These are phyloP conservation scores for Truncatella angustata DNA, from an alignment of 2,329 filamentous ascomycete species.

Conservation along the genomic window DNA sequence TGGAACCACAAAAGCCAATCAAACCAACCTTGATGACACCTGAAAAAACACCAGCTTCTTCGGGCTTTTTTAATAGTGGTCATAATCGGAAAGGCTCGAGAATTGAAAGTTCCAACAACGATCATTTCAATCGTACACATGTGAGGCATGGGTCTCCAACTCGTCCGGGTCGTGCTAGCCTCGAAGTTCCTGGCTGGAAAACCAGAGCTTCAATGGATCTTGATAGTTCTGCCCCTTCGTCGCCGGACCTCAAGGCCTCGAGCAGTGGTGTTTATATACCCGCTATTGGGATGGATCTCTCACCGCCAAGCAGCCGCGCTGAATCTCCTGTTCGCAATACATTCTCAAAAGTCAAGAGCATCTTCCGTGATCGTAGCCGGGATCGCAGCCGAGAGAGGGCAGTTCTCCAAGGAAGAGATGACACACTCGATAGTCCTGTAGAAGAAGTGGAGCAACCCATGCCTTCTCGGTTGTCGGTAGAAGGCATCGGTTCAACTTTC, in stretches of 20 bases:
- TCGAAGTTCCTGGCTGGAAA: constrained; percentile 44
- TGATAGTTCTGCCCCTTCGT: constrained; percentile 47
- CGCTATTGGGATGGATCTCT: constrained; percentile 61
- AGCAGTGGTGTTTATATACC: constrained; percentile 52
- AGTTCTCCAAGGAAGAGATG: constrained; percentile 31
- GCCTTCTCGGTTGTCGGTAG: constrained; percentile 27
- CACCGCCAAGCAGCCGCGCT: constrained; percentile 60
- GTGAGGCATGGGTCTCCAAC: constrained; percentile 27
- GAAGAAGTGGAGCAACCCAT: constrained; percentile 22
- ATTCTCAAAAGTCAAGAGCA: constrained; percentile 52
- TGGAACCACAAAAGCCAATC: constrained; percentile 29
- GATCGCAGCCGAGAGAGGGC: constrained; percentile 39
- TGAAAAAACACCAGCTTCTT: constrained; percentile 15
- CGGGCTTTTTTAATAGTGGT: constrained; percentile 11
- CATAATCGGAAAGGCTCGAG: constrained; percentile 18
- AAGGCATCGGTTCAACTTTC: constrained; percentile 24
- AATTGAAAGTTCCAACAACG: constrained; percentile 17
- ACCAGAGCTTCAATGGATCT: constrained; percentile 41
- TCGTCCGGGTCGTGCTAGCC: constrained; percentile 38
- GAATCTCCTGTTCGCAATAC: constrained; percentile 63
- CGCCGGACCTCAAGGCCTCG: constrained; percentile 47
- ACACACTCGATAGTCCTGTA: constrained; percentile 26
- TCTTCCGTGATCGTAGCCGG: constrained; percentile 53
- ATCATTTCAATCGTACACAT: constrained; percentile 16
- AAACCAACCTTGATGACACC: constrained; percentile 30